These are phyloP conservation scores for Penicillium nucicola DNA, from an alignment of 495 filamentous ascomycete species.

Conservation along the genomic window DNA sequence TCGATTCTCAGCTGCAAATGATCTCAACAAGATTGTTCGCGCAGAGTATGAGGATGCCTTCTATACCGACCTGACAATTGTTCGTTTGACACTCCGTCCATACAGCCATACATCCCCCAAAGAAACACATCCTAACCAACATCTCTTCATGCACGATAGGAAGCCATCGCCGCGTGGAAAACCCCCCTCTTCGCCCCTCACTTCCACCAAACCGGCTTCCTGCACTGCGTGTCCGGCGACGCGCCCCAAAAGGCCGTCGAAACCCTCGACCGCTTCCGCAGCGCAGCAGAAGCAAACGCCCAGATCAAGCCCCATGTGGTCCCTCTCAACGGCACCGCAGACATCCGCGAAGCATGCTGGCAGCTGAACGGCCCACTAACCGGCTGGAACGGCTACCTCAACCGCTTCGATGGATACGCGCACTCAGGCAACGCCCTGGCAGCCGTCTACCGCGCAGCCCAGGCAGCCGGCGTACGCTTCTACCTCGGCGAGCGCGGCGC, in stretches of 20 bases:
- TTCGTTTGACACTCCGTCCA: constrained; percentile 19
- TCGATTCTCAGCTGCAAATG: constrained; percentile 43
- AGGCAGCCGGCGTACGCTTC: constrained; percentile 34
- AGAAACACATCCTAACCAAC: constrained; percentile 6
- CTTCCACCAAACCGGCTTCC: constrained; percentile 54
- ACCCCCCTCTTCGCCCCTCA: constrained; percentile 49
- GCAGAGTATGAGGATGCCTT: constrained; percentile 53
- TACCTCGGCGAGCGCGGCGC: constrained; percentile 29
- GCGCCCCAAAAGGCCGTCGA: constrained; percentile 46
- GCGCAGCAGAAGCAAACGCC: constrained; percentile 36
- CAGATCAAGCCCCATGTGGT: constrained; percentile 33
- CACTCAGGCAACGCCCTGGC: constrained; percentile 45
- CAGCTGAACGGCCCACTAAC: constrained; percentile 44
- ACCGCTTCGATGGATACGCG: constrained; percentile 51
- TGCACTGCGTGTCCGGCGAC: constrained; percentile 45
- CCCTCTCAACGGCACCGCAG: constrained; percentile 27
- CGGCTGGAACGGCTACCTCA: constrained; percentile 55
- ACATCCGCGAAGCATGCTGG: constrained; percentile 39
- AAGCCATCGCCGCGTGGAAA: constrained; percentile 51
- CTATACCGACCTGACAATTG: constrained; percentile 44
- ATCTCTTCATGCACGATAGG: constrained; percentile 19
- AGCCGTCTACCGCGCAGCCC: constrained; percentile 21
- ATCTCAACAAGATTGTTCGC: constrained; percentile 54
- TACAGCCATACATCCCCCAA: neutral
- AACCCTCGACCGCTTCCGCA: constrained; percentile 43